Evolutionary conservation across 331 rosid genomes (phyloP).

Genomic region (Phaseolus coccineus): DNA sequence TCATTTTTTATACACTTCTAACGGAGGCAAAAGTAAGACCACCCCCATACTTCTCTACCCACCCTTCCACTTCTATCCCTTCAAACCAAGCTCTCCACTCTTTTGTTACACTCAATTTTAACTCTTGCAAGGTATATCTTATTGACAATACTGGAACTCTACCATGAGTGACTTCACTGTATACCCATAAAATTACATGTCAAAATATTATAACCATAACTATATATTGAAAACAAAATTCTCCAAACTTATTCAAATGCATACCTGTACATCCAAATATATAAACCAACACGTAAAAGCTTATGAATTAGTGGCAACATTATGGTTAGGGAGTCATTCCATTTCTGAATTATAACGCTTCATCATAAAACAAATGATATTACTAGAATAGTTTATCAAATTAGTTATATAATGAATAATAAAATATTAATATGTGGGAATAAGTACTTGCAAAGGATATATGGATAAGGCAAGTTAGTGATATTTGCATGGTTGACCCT

Average conservation of each 20-base stretch:
- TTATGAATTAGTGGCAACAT: slow-evolving; percentile 58
- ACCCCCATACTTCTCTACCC: slow-evolving; percentile 60
- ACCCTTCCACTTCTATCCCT: slow-evolving; percentile 63
- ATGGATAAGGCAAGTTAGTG: too few relatives aligned
- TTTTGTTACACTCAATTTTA: slow-evolving; percentile 52
- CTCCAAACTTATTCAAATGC: too few relatives aligned
- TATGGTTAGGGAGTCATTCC: slow-evolving; percentile 60
- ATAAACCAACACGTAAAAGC: slow-evolving; percentile 59
- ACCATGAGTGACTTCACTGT: slow-evolving; percentile 73
- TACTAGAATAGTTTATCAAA: too few relatives aligned
- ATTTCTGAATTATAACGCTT: slow-evolving; percentile 50
- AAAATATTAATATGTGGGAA: too few relatives aligned
- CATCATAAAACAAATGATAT: slow-evolving; percentile 22
- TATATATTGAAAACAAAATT: background rate
- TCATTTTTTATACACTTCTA: slow-evolving; percentile 49
- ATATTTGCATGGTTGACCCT: too few relatives aligned
- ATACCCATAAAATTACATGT: background rate
- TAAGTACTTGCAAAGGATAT: too few relatives aligned
- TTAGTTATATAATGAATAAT: too few relatives aligned
- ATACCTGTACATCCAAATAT: background rate
- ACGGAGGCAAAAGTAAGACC: slow-evolving; percentile 64
- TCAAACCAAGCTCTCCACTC: slow-evolving; percentile 74
- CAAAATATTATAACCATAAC: too few relatives aligned
- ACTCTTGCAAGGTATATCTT: slow-evolving; percentile 61
- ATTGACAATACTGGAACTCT: slow-evolving; percentile 75